A percentile compares a stretch with the other conserved stretches of the same genome.
phyloP scores from a whole-genome alignment of 2,329 filamentous ascomycete species.

The Fusarium clavum region DNA sequence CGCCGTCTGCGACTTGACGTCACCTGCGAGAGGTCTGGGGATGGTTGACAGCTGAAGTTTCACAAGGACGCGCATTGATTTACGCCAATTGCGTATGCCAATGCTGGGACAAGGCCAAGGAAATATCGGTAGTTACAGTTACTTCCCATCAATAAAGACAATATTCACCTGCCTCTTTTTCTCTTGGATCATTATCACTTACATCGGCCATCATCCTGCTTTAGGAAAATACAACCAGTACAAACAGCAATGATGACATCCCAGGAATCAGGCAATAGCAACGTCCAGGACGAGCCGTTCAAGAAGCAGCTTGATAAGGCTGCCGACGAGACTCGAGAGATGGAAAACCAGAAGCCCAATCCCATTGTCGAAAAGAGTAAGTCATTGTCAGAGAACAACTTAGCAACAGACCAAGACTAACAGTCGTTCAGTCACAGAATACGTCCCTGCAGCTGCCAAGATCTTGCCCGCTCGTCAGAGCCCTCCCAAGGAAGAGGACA shows the following conservation, averaged over 20 bases:
- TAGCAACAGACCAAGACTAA: constrained; percentile 5
- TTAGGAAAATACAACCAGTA: constrained; percentile 9
- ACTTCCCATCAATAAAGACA: constrained; percentile 7
- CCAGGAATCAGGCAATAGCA: constrained; percentile 21
- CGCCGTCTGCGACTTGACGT: constrained; percentile 41
- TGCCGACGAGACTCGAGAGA: constrained; percentile 52
- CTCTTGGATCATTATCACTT: background rate
- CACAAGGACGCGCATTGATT: constrained; percentile 24
- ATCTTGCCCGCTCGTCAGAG: constrained; percentile 54
- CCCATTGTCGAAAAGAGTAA: constrained; percentile 59
- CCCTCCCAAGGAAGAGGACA: constrained; percentile 35
- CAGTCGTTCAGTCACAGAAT: constrained; percentile 54
- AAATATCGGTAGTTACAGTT: constrained; percentile 14
- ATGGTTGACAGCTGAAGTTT: constrained; percentile 21
- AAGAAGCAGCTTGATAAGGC: constrained; percentile 60
- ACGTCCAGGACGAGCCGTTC: constrained; percentile 48
- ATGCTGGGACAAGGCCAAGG: constrained; percentile 33
- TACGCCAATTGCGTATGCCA: constrained; percentile 43
- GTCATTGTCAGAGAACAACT: background rate
- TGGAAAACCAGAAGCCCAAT: constrained; percentile 46
- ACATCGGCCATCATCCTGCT: constrained; percentile 12
- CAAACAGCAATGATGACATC: constrained; percentile 31
- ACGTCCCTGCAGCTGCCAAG: constrained; percentile 57
- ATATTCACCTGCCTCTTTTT: constrained; percentile 8
- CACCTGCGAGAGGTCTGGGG: constrained; percentile 11